Evolutionary conservation across 257 asterid species (phyloP), one percentile per base, ranked within the genome.

Genomic region (Solanum lycopersicoides): DNA sequence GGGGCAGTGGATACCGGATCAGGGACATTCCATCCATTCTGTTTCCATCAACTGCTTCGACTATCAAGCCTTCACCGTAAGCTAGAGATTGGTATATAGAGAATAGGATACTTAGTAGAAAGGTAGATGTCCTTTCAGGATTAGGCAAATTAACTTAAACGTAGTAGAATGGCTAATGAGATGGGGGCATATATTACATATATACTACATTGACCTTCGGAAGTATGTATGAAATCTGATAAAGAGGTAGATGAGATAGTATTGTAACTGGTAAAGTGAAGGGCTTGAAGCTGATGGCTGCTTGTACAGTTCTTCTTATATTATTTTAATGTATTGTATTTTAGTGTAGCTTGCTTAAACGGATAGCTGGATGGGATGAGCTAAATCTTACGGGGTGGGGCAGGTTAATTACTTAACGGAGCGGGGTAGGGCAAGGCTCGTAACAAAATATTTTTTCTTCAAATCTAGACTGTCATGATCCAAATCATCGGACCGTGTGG

Each of bases 1-100:
- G 99, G 99, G 99, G 99, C 9, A 89, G 89, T 16, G 98, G 98
- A 30, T 90, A 30, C 74, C 91, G 96, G 66, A 92, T 97, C 89
- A 88, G 98, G 88, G 97, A 94, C 87, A 45, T 95, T n/a, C 91
- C 92, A 1, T 84, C 91, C 9, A 77, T 85, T 71, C 84, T 93
- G 23, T 44, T 87, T 86, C 93, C 92, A 12, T 91, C 25, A 86
- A 85, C 92, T 77, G 89, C 90, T 87, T 93, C 94, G 5, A 87
- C 92, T 5, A 88, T 93, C 77, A 75, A 90, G 63, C 94, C 95
- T 75, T 90, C 86, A 88, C 25, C 44, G 32, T 21, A 66, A 68
- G 44, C 68, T 30, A 80, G 68, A 47, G 44, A 80, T 16, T 20
- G 25, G 84, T 47, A 30, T n/a, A 80, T 80, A 80, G 35, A 16